Evolutionary conservation across 2,329 filamentous ascomycete species (phyloP), one percentile per base, ranked within the genome.

Genomic region (Monilinia laxa): DNA sequence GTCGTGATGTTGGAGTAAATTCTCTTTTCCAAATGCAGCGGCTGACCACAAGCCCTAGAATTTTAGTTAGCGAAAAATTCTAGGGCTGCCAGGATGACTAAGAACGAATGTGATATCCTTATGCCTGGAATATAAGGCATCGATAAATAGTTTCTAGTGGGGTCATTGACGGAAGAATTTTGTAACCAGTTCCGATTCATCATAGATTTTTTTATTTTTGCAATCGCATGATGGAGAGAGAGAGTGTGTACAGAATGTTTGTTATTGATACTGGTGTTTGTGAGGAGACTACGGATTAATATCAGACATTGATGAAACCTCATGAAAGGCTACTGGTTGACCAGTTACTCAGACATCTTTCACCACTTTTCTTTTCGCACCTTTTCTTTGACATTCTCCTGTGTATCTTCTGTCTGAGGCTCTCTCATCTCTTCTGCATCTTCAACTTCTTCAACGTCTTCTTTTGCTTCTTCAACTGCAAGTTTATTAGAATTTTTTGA

Each of bases 1-100:
- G 73, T 75, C 70, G 70, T 67, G 68, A 73, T 75, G 72, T 72
- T 73, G 71, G 45, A 65, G 72, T 53, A 40, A 58, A 9, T 65
- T 57, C 20, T 25, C 42, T 52, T 53, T 60, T 60, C 35, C 45
- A 38, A 52, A 60, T 51, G 31, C 42, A 47, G 28, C 57, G 45
- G 28, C 57, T 23, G 49, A 25, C 49, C 11, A 25, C n/a, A 51
- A 60, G 31, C 47, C 58, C 58, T 60, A 60, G 58, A 60, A 51
- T 31, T 60, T 60, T 49, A 60, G 58, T 60, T 49, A 60, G 58
- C 58, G 58, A 60, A 65, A 60, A 60, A 60, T 38, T 62, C 63
- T 65, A 65, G 63, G 63, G 63, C 55, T 60, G 55, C 12, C 35
- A 5, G 23, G 23, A 49, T 51, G 4, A 25, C 23, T 65, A 31